Percentiles rank a stretch among this genome's conserved stretches.
phyloP scores from a whole-genome alignment of 2,329 filamentous ascomycete genomes.

The Fonsecaea pedrosoi region DNA sequence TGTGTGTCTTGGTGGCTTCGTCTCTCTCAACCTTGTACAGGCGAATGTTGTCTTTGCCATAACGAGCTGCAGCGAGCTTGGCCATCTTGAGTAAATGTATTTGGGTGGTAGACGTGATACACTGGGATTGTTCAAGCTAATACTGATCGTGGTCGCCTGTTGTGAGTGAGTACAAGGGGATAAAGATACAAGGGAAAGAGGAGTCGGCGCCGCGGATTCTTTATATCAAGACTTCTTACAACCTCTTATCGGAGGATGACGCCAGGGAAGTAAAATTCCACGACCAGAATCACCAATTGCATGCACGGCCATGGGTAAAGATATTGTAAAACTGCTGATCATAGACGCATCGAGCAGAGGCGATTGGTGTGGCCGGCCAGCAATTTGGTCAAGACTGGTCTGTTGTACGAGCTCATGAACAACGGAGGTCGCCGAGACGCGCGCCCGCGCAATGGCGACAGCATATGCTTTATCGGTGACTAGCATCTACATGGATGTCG shows the following conservation, averaged over 20 bases:
- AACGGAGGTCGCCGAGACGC: constrained; percentile 36
- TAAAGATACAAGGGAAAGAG: background rate
- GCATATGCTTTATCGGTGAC: constrained; percentile 9
- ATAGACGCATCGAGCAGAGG: constrained; percentile 23
- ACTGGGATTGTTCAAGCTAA: background rate
- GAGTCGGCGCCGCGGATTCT: background rate
- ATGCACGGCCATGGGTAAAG: constrained; percentile 17
- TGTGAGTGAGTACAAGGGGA: constrained; percentile 5
- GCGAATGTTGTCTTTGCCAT: constrained; percentile 90
- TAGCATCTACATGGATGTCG: background rate
- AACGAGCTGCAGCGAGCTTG: constrained; percentile 54
- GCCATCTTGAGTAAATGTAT: constrained; percentile 40
- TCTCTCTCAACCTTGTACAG: constrained; percentile 93
- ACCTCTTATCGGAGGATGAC: constrained; percentile 32
- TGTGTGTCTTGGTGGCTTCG: constrained; percentile 76
- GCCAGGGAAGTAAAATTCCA: constrained; percentile 19
- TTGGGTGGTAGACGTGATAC: background rate
- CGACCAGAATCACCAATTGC: constrained; percentile 30
- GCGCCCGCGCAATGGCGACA: background rate
- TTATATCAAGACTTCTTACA: constrained; percentile 14
- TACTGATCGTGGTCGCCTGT: background rate
- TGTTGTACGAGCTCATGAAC: constrained; percentile 26
- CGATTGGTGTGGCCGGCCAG: constrained; percentile 26
- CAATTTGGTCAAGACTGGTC: constrained; percentile 3
- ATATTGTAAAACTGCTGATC: constrained; percentile 33